Evolutionary conservation across 2,329 filamentous ascomycete species (phyloP).

Genomic region (Trichoderma breve): DNA sequence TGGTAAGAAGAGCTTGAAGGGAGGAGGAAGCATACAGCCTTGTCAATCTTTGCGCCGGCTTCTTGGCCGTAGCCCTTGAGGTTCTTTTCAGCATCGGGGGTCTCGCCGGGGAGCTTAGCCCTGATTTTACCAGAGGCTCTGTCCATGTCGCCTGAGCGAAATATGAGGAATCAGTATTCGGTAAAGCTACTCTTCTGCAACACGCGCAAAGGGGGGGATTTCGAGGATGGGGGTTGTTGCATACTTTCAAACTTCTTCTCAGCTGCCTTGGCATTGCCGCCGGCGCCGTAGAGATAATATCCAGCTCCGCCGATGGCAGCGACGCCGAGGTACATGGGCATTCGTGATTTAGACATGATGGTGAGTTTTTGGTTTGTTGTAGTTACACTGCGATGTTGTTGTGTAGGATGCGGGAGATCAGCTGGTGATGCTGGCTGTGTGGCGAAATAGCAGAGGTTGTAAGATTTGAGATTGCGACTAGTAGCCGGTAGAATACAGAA

Average conservation of each 20-base stretch:
- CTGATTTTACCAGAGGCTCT: constrained; percentile 65
- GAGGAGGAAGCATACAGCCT: constrained; percentile 54
- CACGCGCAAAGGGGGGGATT: not conserved
- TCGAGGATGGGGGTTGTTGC: constrained; percentile 28
- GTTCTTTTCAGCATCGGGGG: constrained; percentile 63
- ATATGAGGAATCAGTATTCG: not conserved
- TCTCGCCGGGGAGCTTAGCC: constrained; percentile 56
- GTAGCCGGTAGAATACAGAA: not conserved
- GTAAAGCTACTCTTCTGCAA: not conserved
- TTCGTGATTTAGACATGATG: constrained; percentile 45
- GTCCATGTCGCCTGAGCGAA: constrained; percentile 67
- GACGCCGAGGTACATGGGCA: constrained; percentile 55
- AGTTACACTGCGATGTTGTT: not conserved
- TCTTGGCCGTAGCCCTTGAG: constrained; percentile 47
- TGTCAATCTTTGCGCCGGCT: constrained; percentile 66
- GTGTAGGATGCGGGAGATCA: not conserved
- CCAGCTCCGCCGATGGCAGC: constrained; percentile 66
- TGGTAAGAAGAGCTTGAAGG: not conserved
- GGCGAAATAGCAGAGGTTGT: not conserved
- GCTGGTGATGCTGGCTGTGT: not conserved
- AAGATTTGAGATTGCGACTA: not conserved
- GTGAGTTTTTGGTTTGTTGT: not conserved
- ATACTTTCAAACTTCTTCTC: constrained; percentile 82
- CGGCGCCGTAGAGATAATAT: constrained; percentile 90
- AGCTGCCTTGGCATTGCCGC: constrained; percentile 77